A percentile compares a stretch with the other conserved stretches of the same genome.
phyloP scores from a whole-genome alignment of 208 protist species.

The Leishmania martiniquensis region DNA sequence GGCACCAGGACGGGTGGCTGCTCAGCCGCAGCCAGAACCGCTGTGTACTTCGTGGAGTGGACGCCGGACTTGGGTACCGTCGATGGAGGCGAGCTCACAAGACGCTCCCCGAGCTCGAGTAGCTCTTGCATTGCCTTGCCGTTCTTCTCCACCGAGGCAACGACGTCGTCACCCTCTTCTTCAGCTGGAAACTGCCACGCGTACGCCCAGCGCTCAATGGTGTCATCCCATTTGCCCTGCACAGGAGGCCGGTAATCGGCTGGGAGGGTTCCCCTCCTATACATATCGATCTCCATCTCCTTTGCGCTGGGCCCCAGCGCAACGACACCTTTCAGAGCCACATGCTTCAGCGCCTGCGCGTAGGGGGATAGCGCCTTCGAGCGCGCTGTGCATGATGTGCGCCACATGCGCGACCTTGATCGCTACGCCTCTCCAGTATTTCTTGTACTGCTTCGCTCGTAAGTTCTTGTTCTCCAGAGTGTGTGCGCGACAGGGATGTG shows the following conservation, averaged over 20 bases:
- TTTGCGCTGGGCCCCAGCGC: constrained; percentile 79
- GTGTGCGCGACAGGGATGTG: background rate
- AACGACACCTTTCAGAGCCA: constrained; percentile 74
- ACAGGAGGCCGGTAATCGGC: constrained; percentile 85
- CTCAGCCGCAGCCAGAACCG: background rate
- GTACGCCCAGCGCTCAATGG: constrained; percentile 91
- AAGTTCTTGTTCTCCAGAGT: background rate
- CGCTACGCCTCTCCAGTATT: background rate
- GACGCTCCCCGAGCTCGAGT: constrained; percentile 65
- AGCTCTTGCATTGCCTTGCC: constrained; percentile 52
- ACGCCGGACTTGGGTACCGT: constrained; percentile 43
- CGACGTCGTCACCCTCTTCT: constrained; percentile 69
- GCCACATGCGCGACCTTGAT: constrained; percentile 12
- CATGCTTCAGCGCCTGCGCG: constrained; percentile 86
- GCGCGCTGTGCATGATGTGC: constrained; percentile 13
- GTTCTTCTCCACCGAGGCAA: constrained; percentile 57
- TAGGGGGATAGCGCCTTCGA: constrained; percentile 84
- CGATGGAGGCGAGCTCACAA: constrained; percentile 54
- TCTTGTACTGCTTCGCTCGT: background rate
- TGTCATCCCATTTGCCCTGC: constrained; percentile 92
- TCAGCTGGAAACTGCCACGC: constrained; percentile 92
- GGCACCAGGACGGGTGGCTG: constrained; percentile 7
- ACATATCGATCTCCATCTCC: constrained; percentile 88
- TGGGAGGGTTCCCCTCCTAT: constrained; percentile 70
- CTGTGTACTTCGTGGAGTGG: constrained; percentile 46